These are phyloP conservation scores for Psilocybe sp. DNA, from an alignment of 768 basidiomycete species.

Conservation along the genomic window DNA sequence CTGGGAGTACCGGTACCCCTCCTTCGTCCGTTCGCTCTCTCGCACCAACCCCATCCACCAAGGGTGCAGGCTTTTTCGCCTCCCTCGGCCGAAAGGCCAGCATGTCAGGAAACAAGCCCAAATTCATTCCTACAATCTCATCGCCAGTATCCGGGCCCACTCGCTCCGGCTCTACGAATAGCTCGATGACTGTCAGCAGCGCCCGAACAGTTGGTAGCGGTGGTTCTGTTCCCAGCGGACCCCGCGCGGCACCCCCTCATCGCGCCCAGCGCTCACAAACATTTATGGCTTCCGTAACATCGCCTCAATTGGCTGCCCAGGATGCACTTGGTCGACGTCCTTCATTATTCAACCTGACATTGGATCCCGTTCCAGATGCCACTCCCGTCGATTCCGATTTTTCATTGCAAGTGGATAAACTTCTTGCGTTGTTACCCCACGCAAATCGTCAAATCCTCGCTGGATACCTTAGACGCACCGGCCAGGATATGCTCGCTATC, in stretches of 20 bases:
- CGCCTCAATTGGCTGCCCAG: constrained; percentile 25
- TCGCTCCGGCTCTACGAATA: constrained; percentile 7
- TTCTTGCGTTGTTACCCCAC: constrained; percentile 68
- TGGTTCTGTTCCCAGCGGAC: constrained; percentile 64
- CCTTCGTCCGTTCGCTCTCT: constrained; percentile 51
- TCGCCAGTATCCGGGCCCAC: constrained; percentile 17
- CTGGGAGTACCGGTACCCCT: constrained; percentile 31
- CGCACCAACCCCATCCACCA: constrained; percentile 39
- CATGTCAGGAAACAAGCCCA: constrained; percentile 26
- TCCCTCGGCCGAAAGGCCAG: constrained; percentile 74
- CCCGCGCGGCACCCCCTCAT: constrained; percentile 57
- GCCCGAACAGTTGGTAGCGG: constrained; percentile 32
- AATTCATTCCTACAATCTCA: constrained; percentile 17
- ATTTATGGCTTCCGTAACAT: constrained; percentile 39
- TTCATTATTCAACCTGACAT: constrained; percentile 32
- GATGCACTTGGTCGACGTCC: constrained; percentile 33
- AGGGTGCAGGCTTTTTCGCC: constrained; percentile 67
- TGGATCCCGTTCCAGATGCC: constrained; percentile 30
- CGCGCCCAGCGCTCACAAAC: constrained; percentile 69
- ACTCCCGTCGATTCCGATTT: constrained; percentile 51
- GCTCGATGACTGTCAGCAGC: constrained; percentile 12
- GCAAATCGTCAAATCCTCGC: constrained; percentile 67
- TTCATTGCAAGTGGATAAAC: constrained; percentile 64
- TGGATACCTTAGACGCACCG: constrained; percentile 69
- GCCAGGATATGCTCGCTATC: constrained; percentile 82